Conservation (phyloP, 1,284 basidiomycete species). For the Ceratobasidium sp. region DNA sequence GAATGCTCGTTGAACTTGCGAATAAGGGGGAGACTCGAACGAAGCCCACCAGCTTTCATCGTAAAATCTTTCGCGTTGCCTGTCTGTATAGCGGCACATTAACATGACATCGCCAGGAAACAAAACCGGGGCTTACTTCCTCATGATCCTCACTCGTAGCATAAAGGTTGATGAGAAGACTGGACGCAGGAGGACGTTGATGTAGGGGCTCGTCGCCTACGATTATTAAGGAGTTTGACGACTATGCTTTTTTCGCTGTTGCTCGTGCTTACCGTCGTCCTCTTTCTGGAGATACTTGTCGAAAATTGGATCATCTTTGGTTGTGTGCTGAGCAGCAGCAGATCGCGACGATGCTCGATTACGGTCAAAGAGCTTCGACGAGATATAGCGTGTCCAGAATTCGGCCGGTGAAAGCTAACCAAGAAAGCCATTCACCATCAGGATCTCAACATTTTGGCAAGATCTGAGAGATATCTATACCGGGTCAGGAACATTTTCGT, state of each 20-base stretch:
- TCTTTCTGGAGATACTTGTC: slow-evolving; percentile 95
- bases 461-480: slow-evolving; percentile 53
- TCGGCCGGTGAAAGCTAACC: slow-evolving; percentile 81
- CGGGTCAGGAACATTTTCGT: slow-evolving; percentile 88
- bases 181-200: slow-evolving; percentile 69
- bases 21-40: slow-evolving; percentile 88
- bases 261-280: slow-evolving; percentile 76
- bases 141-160: slow-evolving; percentile 93
- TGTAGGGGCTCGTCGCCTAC: slow-evolving; percentile 83
- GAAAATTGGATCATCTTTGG: slow-evolving; percentile 92
- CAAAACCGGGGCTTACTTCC: slow-evolving; percentile 61
- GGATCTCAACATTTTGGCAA: slow-evolving; percentile 23
- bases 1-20: slow-evolving; percentile 98
- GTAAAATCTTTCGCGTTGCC: slow-evolving; percentile 90
- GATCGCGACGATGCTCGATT: slow-evolving; percentile 92
- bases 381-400: slow-evolving; percentile 98
- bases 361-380: slow-evolving; percentile 92
- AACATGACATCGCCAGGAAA: not conserved
- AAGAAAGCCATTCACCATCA: slow-evolving; percentile 35
- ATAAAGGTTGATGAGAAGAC: slow-evolving; percentile 83
- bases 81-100: slow-evolving; percentile 58
- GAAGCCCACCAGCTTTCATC: slow-evolving; percentile 93
- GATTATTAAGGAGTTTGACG: not conserved
- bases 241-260: not conserved
- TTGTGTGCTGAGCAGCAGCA: slow-evolving; percentile 80